Conservation (phyloP, 805 yeast species). For the Wickerhamiella hasegawae region DNA sequence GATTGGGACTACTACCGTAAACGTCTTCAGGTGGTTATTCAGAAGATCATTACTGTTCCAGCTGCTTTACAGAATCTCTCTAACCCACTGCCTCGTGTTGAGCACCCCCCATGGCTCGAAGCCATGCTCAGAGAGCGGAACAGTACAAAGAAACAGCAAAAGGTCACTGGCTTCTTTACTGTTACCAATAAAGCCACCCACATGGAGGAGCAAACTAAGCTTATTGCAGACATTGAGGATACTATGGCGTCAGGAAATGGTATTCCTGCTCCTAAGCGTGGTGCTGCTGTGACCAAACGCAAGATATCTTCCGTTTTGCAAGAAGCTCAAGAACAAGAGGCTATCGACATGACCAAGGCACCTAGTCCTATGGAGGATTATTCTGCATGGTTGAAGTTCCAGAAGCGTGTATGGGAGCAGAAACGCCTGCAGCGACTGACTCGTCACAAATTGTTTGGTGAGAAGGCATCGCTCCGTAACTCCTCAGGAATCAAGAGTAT, state of each 20-base stretch:
- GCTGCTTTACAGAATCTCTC: slow-evolving; percentile 81
- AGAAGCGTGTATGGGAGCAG: slow-evolving; percentile 75
- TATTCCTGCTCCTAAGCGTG: slow-evolving; percentile 9
- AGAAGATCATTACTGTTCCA: slow-evolving; percentile 89
- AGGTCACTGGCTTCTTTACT: slow-evolving; percentile 41
- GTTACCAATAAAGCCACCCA: slow-evolving; percentile 16
- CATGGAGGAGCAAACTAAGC: slow-evolving; percentile 17
- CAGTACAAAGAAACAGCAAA: slow-evolving; percentile 59
- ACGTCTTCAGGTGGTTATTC: slow-evolving; percentile 81
- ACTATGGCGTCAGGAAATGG: slow-evolving; percentile 26
- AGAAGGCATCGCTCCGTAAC: slow-evolving; percentile 29
- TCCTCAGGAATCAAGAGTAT: slow-evolving; percentile 41
- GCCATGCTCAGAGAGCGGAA: slow-evolving; percentile 42
- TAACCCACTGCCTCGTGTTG: slow-evolving; percentile 90
- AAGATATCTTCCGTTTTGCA: slow-evolving; percentile 22
- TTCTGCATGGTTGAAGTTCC: slow-evolving; percentile 40
- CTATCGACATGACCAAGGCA: slow-evolving; percentile 8
- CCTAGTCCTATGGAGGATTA: slow-evolving; percentile 25
- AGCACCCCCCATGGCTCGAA: slow-evolving; percentile 86
- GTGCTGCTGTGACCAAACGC: slow-evolving; percentile 13
- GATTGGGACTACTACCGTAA: slow-evolving; percentile 92
- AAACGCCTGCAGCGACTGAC: slow-evolving; percentile 60
- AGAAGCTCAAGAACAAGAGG: slow-evolving; percentile 23
- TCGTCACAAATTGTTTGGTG: slow-evolving; percentile 68
- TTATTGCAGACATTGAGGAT: slow-evolving; percentile 62